Percentiles rank a stretch among this genome's conserved stretches.
phyloP scores from a whole-genome alignment of 805 yeast genomes.

The Cephaloascus albidus region DNA sequence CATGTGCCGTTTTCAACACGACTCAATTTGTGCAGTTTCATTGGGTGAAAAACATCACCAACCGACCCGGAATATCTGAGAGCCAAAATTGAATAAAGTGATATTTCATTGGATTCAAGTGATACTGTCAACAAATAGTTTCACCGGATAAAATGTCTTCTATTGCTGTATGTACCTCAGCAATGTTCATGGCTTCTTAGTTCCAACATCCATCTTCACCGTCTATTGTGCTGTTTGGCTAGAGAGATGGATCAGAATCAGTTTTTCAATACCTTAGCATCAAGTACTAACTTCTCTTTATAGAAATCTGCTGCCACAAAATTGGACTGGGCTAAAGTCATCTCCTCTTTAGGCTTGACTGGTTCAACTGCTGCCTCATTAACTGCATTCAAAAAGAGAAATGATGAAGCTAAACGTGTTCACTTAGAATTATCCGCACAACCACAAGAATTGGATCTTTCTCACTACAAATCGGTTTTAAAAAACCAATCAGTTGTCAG shows the following conservation, averaged over 20 bases:
- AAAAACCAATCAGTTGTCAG: constrained; percentile 74
- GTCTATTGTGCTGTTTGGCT: background rate
- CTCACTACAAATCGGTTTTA: constrained; percentile 67
- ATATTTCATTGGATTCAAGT: constrained; percentile 11
- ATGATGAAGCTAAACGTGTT: constrained; percentile 92
- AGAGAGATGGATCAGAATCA: background rate
- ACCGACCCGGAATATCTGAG: background rate
- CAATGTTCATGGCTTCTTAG: background rate
- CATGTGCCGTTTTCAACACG: no score
- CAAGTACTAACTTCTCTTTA: constrained; percentile 3
- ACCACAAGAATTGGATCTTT: constrained; percentile 72
- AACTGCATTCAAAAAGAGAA: constrained; percentile 93
- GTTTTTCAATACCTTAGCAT: background rate
- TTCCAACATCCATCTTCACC: background rate
- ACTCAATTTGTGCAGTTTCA: background rate
- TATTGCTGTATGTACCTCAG: constrained; percentile 4
- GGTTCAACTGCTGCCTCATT: constrained; percentile 87
- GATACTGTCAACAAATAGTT: constrained; percentile 9
- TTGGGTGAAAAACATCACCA: background rate
- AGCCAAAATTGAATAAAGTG: constrained; percentile 10
- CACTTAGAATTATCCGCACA: constrained; percentile 63
- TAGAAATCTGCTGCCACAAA: constrained; percentile 65
- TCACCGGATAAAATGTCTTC: constrained; percentile 1
- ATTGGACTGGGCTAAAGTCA: constrained; percentile 91
- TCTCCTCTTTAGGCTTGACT: constrained; percentile 80